Evolutionary conservation across 2,329 filamentous ascomycete genomes (phyloP), one percentile per base, ranked within the genome.

Genomic region (Parastagonospora avenae): DNA sequence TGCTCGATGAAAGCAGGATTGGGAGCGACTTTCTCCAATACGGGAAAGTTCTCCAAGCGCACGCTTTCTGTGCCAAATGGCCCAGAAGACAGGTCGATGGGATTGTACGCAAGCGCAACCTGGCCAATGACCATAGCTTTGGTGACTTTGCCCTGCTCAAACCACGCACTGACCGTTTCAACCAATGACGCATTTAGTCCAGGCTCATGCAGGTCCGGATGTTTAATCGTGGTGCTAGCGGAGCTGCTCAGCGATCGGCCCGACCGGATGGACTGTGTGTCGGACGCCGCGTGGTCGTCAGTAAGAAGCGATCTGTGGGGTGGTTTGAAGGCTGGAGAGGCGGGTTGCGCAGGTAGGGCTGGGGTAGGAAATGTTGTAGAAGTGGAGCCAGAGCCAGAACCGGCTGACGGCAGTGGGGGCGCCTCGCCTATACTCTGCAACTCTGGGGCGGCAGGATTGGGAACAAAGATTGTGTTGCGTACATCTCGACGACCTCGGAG

Each of bases 211-310:
- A 96, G 81, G 14, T 97, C 92, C 0, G 91, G 88, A 70, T 99
- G 94, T 64, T 86, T 88, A 44, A 85, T 78, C n/a, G 68, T 73
- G 31, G 68, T 69, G 60, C 89, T 84, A 37, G 88, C 77, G 38
- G 86, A 85, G 60, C 81, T 85, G 54, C 85, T 86, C 36, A 93
- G 77, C 2, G 92, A 96, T 57, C 91, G 90, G 2, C 89, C 89
- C 2, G 94, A 99, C 42, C 92, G 88, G 53, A 97, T 88, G 1
- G 94, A 97, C 48, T 93, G 91, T 2, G 90, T 92, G 71, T 99
- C 94, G 1, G 92, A 95, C 68, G 77, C 48, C 45, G 82, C 77
- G 70, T 90, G 86, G 12, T 91, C 76, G 4, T 76, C 68, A 5
- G 67, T 70, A n/a, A 77, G 59, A 29, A 72, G 50, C 3, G 62